Evolutionary conservation across 495 filamentous ascomycete species (phyloP), one percentile per base, ranked within the genome.

Genomic region (Penicillium lividum): DNA sequence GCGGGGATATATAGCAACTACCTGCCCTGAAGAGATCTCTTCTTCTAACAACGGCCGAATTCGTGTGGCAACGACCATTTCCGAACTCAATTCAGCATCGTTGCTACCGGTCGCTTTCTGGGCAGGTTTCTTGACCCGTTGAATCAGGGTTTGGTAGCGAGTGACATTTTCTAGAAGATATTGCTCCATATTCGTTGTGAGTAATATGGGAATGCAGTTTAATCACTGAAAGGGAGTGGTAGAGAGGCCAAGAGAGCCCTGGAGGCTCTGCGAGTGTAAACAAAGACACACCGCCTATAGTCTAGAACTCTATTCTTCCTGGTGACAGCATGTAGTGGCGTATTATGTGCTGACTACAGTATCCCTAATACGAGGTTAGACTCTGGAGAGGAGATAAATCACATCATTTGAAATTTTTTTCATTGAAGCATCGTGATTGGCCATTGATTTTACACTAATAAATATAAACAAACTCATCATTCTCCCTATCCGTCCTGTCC

Each of bases 381-480:
- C 22, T 22, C 22, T 22, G 22, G 22, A 22, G 22, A 22, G 22
- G 22, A 22, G 22, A 22, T 22, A 2, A 1, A 22, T 22, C 22
- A 22, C 22, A 22, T 22, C 22, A 22, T 22, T 22, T 22, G 2
- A 22, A 22, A 22, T 1, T 1, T 1, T 1, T 22, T 22, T 22
- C 22, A 22, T 22, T 22, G 22, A 22, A 22, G 22, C 22, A 22
- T 22, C 22, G 22, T 22, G 33, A 40, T 40, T 40, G 38, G 15
- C 1, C 13, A 40, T 1, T 5, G 13, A 40, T 40, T 5, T 16
- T 13, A 15, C 2, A 16, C 53, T 74, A 87, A 60, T 86, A 84
- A 54, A 87, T 80, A 75, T 86, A 87, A 7, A 87, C 78, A 73
- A 87, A 87, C 70, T 88, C 84, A 60, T 87, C 84, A 63, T 89